These are phyloP conservation scores for Manihot esculenta DNA, from an alignment of 441 rosid genomes.

Conservation along the genomic window DNA sequence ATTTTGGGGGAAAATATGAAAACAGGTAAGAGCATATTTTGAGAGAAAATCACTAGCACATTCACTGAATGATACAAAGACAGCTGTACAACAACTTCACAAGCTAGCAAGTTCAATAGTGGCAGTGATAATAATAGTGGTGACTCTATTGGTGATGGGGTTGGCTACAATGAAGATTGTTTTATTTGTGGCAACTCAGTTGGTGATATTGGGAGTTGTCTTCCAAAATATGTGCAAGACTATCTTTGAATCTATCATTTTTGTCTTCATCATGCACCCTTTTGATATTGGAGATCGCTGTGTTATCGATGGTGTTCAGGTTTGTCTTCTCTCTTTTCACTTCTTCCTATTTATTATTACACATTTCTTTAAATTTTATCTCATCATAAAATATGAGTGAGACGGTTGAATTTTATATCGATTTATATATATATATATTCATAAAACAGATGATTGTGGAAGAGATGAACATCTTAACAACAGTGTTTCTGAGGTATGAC, in stretches of 20 bases:
- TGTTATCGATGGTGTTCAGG: constrained; percentile 49
- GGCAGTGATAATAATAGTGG: constrained; percentile 26
- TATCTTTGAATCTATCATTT: constrained; percentile 39
- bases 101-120: constrained; percentile 35
- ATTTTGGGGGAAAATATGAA: too few species aligned
- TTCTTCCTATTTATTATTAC: too few species aligned
- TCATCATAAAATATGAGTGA: too few species aligned
- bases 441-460: constrained; percentile 58
- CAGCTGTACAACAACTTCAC: constrained; percentile 45
- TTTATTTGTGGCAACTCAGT: constrained; percentile 33
- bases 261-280: constrained; percentile 46
- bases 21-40: constrained; percentile 37
- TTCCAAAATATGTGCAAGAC: constrained; percentile 47
- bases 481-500: constrained; percentile 40
- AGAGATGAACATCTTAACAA: constrained; percentile 46
- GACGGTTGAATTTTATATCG: too few species aligned
- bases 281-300: constrained; percentile 55
- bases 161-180: constrained; percentile 33
- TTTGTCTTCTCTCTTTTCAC: neutral
- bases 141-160: constrained; percentile 36
- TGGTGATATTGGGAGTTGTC: constrained; percentile 36
- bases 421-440: too few species aligned
- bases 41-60: constrained; percentile 41
- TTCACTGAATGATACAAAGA: constrained; percentile 43
- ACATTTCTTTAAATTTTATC: too few species aligned